A percentile compares a stretch with the other conserved stretches of the same genome.
Conservation (phyloP, 2,329 filamentous ascomycete species). For the Pseudogymnoascus sp. region DNA sequence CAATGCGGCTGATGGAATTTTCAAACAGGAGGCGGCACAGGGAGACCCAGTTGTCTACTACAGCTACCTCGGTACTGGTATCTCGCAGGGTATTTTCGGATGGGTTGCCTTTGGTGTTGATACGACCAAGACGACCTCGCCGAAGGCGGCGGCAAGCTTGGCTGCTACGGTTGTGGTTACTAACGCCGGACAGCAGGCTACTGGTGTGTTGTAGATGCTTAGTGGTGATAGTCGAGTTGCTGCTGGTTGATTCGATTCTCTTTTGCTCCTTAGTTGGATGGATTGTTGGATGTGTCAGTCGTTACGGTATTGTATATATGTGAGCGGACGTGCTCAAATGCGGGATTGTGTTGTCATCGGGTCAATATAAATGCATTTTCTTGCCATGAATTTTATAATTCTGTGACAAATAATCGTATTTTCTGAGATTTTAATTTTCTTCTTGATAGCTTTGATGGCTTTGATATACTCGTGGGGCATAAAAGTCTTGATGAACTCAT, state of each 20-base stretch:
- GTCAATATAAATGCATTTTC: constrained; percentile 5
- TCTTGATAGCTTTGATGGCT: too few relatives aligned
- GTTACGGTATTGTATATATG: not conserved
- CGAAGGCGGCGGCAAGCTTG: constrained; percentile 35
- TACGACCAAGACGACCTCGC: constrained; percentile 35
- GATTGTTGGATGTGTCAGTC: not conserved
- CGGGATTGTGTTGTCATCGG: not conserved
- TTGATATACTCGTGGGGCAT: not conserved
- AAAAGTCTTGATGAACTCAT: not conserved
- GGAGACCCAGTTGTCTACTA: constrained; percentile 50
- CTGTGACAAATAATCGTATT: not conserved
- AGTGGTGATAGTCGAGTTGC: not conserved
- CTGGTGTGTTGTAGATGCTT: not conserved
- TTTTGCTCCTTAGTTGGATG: not conserved
- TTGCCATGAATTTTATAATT: not conserved
- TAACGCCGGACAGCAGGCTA: not conserved
- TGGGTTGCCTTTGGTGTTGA: constrained; percentile 49
- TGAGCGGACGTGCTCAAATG: not conserved
- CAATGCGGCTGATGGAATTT: constrained; percentile 42
- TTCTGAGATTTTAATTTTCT: not conserved
- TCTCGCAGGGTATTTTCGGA: constrained; percentile 45
- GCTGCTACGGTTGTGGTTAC: constrained; percentile 28
- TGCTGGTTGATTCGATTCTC: not conserved
- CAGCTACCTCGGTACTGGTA: constrained; percentile 46
- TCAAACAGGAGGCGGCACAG: constrained; percentile 38